Base-by-base conservation (phyloP, 2,329 filamentous ascomycete genomes). In the Cercospora sp. region DNA sequence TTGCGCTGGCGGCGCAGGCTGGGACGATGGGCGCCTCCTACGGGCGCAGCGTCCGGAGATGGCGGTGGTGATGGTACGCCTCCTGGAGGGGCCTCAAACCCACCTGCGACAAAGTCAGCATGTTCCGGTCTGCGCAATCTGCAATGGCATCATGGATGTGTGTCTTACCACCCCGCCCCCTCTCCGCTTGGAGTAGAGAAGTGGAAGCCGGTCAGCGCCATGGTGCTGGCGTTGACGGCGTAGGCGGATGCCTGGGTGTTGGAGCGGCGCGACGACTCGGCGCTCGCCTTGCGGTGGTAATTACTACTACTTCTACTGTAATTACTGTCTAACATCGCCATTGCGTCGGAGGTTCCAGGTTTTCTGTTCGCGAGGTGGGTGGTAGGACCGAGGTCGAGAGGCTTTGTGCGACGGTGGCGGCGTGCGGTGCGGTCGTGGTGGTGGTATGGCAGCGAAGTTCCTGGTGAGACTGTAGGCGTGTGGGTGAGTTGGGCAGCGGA, bases 161-260 rank as follows among this genome's bases (percentile, higher is more conserved):
- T 60, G 66, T 71, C 73, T 39, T 67, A 73, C 73, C 72, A 74
- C 72, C 69, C 72, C 74, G 69, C 76, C 87, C 90, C 87, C 84
- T 88, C 90, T 87, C 89, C 87, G 85, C 92, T 59, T 30, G 67
- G 94, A 92, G 93, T 94, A 89, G 91, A 96, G 89, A 96, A 97
- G 85, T 96, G 93, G 84, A 95, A 91, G 80, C 91, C 91, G 80
- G 90, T 89, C 77, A 97, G 86, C 78, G 84, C 86, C 80, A 89
- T 86, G 75, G 89, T 86, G 77, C 84, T 84, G 72, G 82, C 79
- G 82, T 94, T 89, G 81, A 94, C 92, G 76, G 91, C 85, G 84
- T 97, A 97, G 87, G 93, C 96, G 81, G 90, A 94, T 83, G 94
- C 93, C 84, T 94, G 90, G 82, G 95, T 89, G 81, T 91, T 91